These are phyloP conservation scores for Fusarium duplospermum DNA, from an alignment of 2,329 filamentous ascomycete genomes.

Conservation along the genomic window DNA sequence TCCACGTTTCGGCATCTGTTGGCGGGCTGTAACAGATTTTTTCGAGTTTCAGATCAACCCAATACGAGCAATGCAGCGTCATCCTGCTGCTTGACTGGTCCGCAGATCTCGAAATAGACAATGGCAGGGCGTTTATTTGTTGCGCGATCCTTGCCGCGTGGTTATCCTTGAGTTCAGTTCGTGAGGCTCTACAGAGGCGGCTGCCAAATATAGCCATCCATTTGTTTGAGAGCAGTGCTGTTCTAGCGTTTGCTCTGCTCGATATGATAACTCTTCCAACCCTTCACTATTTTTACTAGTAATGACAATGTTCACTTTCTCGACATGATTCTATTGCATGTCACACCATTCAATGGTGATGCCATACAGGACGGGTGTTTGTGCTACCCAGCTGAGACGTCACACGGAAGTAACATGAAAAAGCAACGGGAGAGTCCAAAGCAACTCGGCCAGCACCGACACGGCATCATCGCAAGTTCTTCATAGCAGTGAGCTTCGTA, in stretches of 20 bases:
- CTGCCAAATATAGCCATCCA: not conserved
- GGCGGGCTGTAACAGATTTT: conserved; percentile 3
- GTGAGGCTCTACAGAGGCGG: not conserved
- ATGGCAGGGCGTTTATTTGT: not conserved
- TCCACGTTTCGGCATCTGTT: conserved; percentile 24
- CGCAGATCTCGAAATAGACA: not conserved
- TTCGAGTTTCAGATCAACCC: conserved; percentile 14
- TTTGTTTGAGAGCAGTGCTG: not conserved
- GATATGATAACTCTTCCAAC: not conserved
- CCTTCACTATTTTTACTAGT: not conserved
- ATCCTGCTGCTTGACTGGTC: not conserved
- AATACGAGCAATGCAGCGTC: not conserved
- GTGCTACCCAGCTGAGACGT: not conserved
- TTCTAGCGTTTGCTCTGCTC: not conserved
- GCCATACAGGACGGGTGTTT: not conserved
- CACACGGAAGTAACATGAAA: not conserved
- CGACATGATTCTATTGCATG: not conserved
- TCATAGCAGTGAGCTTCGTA: not conserved
- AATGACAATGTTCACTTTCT: not conserved
- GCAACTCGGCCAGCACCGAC: not conserved
- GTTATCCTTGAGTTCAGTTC: not conserved
- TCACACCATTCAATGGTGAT: not conserved
- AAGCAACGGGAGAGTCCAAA: not conserved
- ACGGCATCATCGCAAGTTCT: not conserved
- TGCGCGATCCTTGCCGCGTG: not conserved